These are phyloP conservation scores for Wallacemonas collosoma DNA, from an alignment of 208 protist species.

Conservation along the genomic window DNA sequence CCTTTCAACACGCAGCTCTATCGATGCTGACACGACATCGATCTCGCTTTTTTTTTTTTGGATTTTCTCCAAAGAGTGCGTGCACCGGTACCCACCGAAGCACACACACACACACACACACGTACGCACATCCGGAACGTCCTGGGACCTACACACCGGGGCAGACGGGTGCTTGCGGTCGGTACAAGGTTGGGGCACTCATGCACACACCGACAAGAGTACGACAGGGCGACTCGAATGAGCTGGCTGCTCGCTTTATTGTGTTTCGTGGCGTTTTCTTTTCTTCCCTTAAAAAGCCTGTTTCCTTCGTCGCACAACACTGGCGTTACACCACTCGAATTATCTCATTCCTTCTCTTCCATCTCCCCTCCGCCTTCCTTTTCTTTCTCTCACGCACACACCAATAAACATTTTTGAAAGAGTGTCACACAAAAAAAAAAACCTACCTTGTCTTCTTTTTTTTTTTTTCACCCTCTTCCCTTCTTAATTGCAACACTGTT, in stretches of 20 bases:
- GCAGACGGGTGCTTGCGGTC: too few species aligned
- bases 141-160: too few species aligned
- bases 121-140: too few species aligned
- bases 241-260: too few species aligned
- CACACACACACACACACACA: neutral
- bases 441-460: conserved; percentile 8
- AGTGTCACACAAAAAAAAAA: too few species aligned
- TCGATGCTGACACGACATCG: neutral
- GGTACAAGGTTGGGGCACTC: too few species aligned
- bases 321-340: neutral
- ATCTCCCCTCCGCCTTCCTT: neutral
- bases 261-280: neutral
- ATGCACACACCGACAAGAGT: too few species aligned
- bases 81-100: neutral
- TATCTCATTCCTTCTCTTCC: neutral
- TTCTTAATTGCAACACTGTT: conserved; percentile 42
- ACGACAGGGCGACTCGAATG: too few species aligned
- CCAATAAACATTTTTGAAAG: neutral
- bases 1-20: too few species aligned
- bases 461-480: neutral
- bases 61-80: neutral
- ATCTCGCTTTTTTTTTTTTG: conserved; percentile 22
- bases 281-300: neutral
- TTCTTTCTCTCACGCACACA: neutral
- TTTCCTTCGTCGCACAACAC: neutral